These are phyloP conservation scores for Mycocalia duriaeana DNA, from an alignment of 1,284 basidiomycete genomes.

Conservation along the genomic window DNA sequence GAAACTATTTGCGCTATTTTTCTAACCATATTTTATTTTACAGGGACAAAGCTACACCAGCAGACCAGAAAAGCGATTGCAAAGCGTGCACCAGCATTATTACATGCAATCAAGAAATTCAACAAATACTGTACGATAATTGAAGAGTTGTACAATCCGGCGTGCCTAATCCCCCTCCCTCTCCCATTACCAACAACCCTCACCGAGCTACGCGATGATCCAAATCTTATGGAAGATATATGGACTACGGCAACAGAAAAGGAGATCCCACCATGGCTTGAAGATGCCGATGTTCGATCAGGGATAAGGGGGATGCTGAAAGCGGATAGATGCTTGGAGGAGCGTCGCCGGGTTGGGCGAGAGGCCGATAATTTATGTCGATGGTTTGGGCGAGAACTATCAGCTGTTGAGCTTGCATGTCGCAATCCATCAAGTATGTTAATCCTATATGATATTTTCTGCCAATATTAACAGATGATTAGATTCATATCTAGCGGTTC, in stretches of 20 bases:
- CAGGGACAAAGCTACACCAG: slow-evolving; percentile 35
- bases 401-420: slow-evolving; percentile 14
- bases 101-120: slow-evolving; percentile 26
- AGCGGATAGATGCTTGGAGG: slow-evolving; percentile 23
- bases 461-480: background rate
- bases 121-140: slow-evolving; percentile 29
- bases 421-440: slow-evolving; percentile 9
- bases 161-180: slow-evolving; percentile 29
- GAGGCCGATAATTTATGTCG: slow-evolving; percentile 21
- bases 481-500: background rate
- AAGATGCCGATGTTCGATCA: slow-evolving; percentile 22
- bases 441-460: background rate
- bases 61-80: slow-evolving; percentile 27
- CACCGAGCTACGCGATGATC: slow-evolving; percentile 20
- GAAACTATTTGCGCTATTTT: background rate
- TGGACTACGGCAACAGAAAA: slow-evolving; percentile 26
- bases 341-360: slow-evolving; percentile 11
- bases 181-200: slow-evolving; percentile 24
- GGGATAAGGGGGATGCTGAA: slow-evolving; percentile 28
- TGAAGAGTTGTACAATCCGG: slow-evolving; percentile 14
- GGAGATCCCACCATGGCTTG: slow-evolving; percentile 27
- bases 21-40: background rate
- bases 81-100: slow-evolving; percentile 28
- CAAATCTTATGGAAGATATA: slow-evolving; percentile 32
- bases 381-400: slow-evolving; percentile 19